Percentiles rank a stretch among this genome's conserved stretches.
phyloP scores from a whole-genome alignment of 2,329 filamentous ascomycete genomes.

The Hortaea werneckii region DNA sequence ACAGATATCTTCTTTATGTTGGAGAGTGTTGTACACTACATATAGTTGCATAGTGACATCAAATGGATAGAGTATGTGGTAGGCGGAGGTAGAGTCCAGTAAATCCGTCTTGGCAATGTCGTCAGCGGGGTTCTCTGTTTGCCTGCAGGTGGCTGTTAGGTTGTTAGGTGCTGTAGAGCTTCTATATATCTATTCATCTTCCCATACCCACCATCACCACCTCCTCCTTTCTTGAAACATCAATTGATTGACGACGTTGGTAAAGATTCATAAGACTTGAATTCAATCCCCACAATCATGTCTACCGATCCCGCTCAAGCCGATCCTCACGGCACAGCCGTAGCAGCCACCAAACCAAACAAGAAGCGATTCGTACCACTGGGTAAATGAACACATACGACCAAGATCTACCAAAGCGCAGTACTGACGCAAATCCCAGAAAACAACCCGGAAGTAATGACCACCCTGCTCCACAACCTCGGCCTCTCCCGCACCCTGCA shows the following conservation, averaged over 20 bases:
- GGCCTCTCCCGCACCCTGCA: slow-evolving; percentile 68
- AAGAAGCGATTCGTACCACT: slow-evolving; percentile 20
- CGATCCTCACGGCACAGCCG: slow-evolving; percentile 1
- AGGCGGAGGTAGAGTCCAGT: no score
- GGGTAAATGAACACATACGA: slow-evolving; percentile 7
- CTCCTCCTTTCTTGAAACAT: background rate
- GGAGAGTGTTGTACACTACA: no score
- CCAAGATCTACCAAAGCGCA: background rate
- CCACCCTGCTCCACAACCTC: slow-evolving; percentile 66
- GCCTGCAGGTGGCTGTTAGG: no score
- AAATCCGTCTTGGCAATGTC: no score
- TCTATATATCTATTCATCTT: no score
- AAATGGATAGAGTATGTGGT: no score
- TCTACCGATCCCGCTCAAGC: background rate
- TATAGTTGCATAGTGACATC: no score
- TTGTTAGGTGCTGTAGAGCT: no score
- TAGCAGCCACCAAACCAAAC: slow-evolving; percentile 1
- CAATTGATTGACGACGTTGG: background rate
- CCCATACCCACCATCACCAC: no score
- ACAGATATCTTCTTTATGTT: no score
- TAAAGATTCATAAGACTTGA: background rate
- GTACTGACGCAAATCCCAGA: slow-evolving; percentile 30
- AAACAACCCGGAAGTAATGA: slow-evolving; percentile 84
- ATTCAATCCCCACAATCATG: background rate
- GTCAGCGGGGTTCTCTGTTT: no score